phyloP scores from a whole-genome alignment of 2,329 filamentous ascomycete species.

The Zopfia rhizophila region DNA sequence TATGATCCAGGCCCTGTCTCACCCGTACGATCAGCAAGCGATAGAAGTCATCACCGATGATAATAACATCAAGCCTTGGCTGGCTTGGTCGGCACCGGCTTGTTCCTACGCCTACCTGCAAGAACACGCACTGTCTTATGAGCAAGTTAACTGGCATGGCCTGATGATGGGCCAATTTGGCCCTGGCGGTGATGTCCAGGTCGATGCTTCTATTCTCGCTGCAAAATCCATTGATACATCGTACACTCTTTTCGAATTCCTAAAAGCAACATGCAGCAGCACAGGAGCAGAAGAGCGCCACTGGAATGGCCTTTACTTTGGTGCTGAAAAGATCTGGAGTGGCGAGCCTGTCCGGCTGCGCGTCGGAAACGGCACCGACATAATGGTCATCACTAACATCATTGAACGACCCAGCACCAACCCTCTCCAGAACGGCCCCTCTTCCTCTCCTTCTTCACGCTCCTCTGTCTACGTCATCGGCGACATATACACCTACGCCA shows the following conservation, averaged over 20 bases:
- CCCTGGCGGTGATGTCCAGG: slow-evolving; percentile 58
- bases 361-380: slow-evolving; percentile 56
- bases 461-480: slow-evolving; percentile 57
- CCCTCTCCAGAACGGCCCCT: slow-evolving; percentile 20
- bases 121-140: slow-evolving; percentile 55
- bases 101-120: slow-evolving; percentile 60
- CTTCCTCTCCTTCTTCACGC: slow-evolving; percentile 26
- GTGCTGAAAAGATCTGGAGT: slow-evolving; percentile 69
- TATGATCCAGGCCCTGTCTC: slow-evolving; percentile 61
- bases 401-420: slow-evolving; percentile 49
- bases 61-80: slow-evolving; percentile 63
- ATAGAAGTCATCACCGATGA: slow-evolving; percentile 58
- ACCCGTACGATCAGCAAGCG: slow-evolving; percentile 52
- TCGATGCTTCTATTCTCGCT: slow-evolving; percentile 68
- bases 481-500: slow-evolving; percentile 63
- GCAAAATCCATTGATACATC: slow-evolving; percentile 66
- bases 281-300: slow-evolving; percentile 55
- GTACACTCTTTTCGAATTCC: slow-evolving; percentile 64
- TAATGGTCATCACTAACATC: slow-evolving; percentile 60
- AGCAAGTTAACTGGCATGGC: slow-evolving; percentile 63
- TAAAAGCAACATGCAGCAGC: slow-evolving; percentile 51
- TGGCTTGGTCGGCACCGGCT: slow-evolving; percentile 67
- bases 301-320: slow-evolving; percentile 66
- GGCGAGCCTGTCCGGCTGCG: slow-evolving; percentile 67
- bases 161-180: slow-evolving; percentile 57